Base-by-base conservation (phyloP, 192 early-diverging fungal species). In the Podila verticillata region DNA sequence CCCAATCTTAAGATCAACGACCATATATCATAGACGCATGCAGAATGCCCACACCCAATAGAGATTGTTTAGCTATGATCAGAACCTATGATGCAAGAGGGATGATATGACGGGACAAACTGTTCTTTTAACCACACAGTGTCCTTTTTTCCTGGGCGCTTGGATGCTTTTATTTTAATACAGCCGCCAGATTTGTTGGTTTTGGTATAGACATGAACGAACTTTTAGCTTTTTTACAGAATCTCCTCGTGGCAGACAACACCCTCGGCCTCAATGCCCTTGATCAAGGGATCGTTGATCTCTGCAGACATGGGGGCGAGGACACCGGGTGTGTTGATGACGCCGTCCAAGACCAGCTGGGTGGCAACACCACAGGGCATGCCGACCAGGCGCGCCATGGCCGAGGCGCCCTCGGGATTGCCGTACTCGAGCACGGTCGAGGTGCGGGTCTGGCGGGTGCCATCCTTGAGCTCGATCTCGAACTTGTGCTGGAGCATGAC, bases 371-470 rank as follows among this genome's bases (percentile, higher is more conserved):
- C 98, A 61, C 96, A 97, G 36, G 98, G 98, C 24, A 96, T 90
- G 68, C 98, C 98, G 47, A 99, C 98, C 30, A 96, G 95, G 75
- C 91, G 96, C 63, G 98, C 96, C 98, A 99, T 99, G 47, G 98
- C 97, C 51, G 92, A 90, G 19, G 73, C 62, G 28, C 93, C 94
- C 72, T 87, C 87, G 22, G 95, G 94, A 63, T 94, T 92, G 70
- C 97, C 98, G 84, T 95, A 98, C 82, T 94, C 94, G 61, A 98
- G 84, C 48, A 97, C 85, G 30, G 97, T 98, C 4, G 97, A 96
- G 4, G 94, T 97, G 82, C 95, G 94, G 32, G 94, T 94, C 87
- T 97, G 89, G 83, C 59, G 84, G 26, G 89, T 84, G 39, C 94
- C 96, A 75, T 97, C 91, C 85, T 93, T 94, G 80, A 91, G 87